Evolutionary conservation across 148 eudicot species (phyloP).

Genomic region (Rhododendron griersonianum): DNA sequence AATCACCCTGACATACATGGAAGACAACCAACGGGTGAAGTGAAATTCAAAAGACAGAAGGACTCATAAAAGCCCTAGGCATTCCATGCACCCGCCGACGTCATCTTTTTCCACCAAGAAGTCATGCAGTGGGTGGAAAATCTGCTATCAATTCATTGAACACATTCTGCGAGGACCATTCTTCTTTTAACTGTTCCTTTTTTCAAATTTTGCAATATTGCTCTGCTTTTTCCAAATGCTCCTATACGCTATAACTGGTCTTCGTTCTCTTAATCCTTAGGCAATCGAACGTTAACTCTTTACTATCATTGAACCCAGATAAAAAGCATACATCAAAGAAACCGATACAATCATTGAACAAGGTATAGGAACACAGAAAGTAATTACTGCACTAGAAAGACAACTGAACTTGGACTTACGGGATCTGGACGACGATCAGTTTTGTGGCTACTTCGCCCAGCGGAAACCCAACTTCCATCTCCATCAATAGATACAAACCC

Average conservation of each 20-base stretch:
- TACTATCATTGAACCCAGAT: background rate
- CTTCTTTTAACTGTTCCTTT: background rate
- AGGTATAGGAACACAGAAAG: background rate
- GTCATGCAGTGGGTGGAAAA: background rate
- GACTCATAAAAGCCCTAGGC: background rate
- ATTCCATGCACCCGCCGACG: background rate
- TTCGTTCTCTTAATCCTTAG: background rate
- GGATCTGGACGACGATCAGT: constrained; percentile 67
- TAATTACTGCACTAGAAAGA: background rate
- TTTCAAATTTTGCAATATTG: background rate
- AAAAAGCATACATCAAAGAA: background rate
- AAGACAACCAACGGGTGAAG: background rate
- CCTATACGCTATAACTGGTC: background rate
- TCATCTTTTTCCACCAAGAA: background rate
- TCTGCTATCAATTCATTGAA: background rate
- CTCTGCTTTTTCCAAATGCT: background rate
- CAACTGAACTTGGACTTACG: constrained; percentile 34
- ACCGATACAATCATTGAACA: background rate
- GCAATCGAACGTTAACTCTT: background rate
- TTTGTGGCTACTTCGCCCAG: constrained; percentile 45
- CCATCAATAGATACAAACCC: constrained; percentile 59
- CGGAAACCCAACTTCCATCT: constrained; percentile 79
- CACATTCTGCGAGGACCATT: background rate
- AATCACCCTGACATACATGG: background rate
- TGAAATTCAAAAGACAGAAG: background rate